These are phyloP conservation scores for Rhizopogon sp. DNA, from an alignment of 768 basidiomycete species.

Conservation along the genomic window DNA sequence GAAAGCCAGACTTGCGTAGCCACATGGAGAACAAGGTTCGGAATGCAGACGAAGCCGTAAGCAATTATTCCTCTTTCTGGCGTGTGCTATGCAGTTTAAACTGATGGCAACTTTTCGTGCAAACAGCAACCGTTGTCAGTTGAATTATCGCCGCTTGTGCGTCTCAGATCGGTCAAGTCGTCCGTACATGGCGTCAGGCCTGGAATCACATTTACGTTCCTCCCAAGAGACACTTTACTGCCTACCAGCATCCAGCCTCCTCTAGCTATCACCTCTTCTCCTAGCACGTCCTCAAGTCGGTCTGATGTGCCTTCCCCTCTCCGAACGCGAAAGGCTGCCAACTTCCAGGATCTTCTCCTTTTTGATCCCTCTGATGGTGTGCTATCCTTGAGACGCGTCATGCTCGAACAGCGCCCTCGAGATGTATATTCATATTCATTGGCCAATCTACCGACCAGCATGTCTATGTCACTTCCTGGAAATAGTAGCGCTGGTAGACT, in stretches of 20 bases:
- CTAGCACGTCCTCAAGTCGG: constrained; percentile 23
- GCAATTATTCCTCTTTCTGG: constrained; percentile 7
- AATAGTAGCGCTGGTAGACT: constrained; percentile 38
- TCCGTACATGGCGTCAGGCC: constrained; percentile 24
- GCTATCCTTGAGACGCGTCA: constrained; percentile 51
- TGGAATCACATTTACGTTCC: constrained; percentile 54
- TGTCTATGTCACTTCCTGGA: constrained; percentile 48
- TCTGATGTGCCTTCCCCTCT: constrained; percentile 22
- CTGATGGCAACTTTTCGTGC: not conserved
- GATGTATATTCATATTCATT: constrained; percentile 22
- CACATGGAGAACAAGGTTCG: constrained; percentile 55
- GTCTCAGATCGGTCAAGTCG: constrained; percentile 38
- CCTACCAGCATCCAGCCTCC: constrained; percentile 38
- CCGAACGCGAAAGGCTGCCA: constrained; percentile 32
- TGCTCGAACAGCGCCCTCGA: constrained; percentile 33
- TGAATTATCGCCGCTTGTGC: constrained; percentile 50
- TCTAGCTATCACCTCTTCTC: constrained; percentile 19
- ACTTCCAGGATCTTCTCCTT: constrained; percentile 62
- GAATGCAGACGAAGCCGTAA: constrained; percentile 46
- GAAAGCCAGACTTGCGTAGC: constrained; percentile 55
- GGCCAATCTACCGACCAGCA: constrained; percentile 44
- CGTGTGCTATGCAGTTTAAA: not conserved
- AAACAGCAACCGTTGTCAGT: constrained; percentile 46
- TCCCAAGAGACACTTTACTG: constrained; percentile 30
- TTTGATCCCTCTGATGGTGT: constrained; percentile 58